These are phyloP conservation scores for Lenwebbia sp. DNA, from an alignment of 345 rosid species.

Conservation along the genomic window DNA sequence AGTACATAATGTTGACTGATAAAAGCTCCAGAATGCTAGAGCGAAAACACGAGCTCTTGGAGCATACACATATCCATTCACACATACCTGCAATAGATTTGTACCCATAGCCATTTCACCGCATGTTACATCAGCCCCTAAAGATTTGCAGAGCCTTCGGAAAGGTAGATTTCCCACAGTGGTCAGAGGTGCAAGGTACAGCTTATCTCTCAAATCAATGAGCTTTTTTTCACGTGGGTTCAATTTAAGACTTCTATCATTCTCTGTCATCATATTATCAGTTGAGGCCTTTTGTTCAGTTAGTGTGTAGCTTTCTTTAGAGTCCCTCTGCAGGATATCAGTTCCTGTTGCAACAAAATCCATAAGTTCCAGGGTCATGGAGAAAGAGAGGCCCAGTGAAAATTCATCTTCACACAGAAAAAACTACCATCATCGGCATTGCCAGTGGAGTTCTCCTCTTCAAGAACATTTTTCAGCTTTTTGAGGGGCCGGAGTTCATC, in stretches of 20 bases:
- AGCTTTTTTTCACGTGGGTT: constrained; percentile 83
- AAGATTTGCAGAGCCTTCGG: constrained; percentile 81
- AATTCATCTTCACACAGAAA: background rate
- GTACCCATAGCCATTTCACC: constrained; percentile 99
- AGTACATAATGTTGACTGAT: background rate
- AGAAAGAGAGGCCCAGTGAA: background rate
- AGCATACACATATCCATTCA: background rate
- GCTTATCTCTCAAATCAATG: constrained; percentile 76
- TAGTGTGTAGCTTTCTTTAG: constrained; percentile 9
- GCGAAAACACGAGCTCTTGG: background rate
- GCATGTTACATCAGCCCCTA: constrained; percentile 90
- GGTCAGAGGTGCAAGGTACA: constrained; percentile 92
- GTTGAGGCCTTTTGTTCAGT: constrained; percentile 9
- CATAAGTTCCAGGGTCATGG: background rate
- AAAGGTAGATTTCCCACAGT: constrained; percentile 98
- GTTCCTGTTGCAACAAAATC: constrained; percentile 21
- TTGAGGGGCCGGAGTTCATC: constrained; percentile 52
- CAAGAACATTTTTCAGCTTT: constrained; percentile 46
- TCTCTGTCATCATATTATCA: constrained; percentile 24
- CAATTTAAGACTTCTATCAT: constrained; percentile 44
- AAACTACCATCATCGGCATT: constrained; percentile 32
- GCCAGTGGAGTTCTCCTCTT: constrained; percentile 19
- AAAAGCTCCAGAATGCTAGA: background rate
- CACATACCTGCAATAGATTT: constrained; percentile 72
- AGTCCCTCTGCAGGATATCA: constrained; percentile 14